Evolutionary conservation across 2,329 filamentous ascomycete genomes (phyloP), one percentile per base, ranked within the genome.

Genomic region (Aureobasidium sp.): DNA sequence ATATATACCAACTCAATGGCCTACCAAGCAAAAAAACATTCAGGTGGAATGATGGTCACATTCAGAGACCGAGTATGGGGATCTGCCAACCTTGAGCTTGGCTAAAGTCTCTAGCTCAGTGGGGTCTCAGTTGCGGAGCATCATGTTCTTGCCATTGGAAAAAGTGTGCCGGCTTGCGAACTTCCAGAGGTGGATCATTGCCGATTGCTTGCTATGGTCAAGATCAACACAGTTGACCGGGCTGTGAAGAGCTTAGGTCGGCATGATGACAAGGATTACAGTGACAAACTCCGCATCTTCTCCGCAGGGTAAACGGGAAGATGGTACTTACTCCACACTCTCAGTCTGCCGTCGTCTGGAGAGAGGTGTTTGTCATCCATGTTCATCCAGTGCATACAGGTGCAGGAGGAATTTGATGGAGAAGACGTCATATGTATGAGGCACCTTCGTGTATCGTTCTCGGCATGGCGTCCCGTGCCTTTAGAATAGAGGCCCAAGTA

Each of bases 51-150:
- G 54, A 21, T 21, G 21, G 21, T 21, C 21, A 21, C 21, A 58
- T 48, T 13, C n/a, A 8, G 5, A 7, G 42, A 29, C 29, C 54
- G 30, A 47, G 54, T 58, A 37, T 42, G 21, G 34, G 41, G 54
- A 58, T 59, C 57, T 50, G 45, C 37, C 57, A 49, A 59, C 57
- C 44, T 59, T 49, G 57, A 59, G 57, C 45, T 50, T 59, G 57
- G 57, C 13, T 59, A 59, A 59, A 59, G 57, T 59, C 45, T 59
- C 36, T 59, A 50, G 57, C 30, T 13, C 36, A 58, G 54, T 58
- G 57, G 57, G 57, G 45, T 30, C 16, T 29, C 36, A 30, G 4
- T 41, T 47, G 54, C 32, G 54, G 54, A 48, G 54, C 27, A 30
- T 42, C 15, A 16, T 29, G 29, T 53, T 53, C 49, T 54, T n/a